phyloP scores from a whole-genome alignment of 805 yeast genomes.

The Ogataea glucozyma region DNA sequence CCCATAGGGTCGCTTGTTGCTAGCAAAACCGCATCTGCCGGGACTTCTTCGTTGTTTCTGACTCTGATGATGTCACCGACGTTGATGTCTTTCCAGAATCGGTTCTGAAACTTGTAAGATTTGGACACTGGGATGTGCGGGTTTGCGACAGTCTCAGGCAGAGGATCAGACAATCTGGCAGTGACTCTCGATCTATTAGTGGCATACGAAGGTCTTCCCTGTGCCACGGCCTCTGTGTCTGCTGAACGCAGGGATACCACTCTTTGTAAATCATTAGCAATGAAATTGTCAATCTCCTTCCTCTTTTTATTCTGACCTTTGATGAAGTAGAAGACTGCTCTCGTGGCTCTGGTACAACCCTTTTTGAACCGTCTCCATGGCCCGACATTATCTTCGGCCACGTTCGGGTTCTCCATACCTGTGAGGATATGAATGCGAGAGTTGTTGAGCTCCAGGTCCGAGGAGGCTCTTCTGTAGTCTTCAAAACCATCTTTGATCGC shows the following conservation, averaged over 20 bases:
- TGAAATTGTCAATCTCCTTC: slow-evolving; percentile 1
- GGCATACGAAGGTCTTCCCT: slow-evolving; percentile 16
- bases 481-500: slow-evolving; percentile 78
- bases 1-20: slow-evolving; percentile 70
- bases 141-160: slow-evolving; percentile 36
- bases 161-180: slow-evolving; percentile 23
- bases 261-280: slow-evolving; percentile 14
- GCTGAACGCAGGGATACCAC: slow-evolving; percentile 19
- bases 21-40: slow-evolving; percentile 68
- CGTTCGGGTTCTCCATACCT: slow-evolving; percentile 60
- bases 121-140: slow-evolving; percentile 34
- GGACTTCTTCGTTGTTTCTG: slow-evolving; percentile 74
- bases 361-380: slow-evolving; percentile 73
- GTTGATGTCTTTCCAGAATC: slow-evolving; percentile 63
- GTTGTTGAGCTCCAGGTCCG: slow-evolving; percentile 70
- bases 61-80: slow-evolving; percentile 77
- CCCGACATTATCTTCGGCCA: slow-evolving; percentile 52
- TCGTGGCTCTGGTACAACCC: slow-evolving; percentile 38
- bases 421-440: slow-evolving; percentile 57
- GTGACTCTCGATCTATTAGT: slow-evolving; percentile 19
- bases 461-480: slow-evolving; percentile 64
- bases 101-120: slow-evolving; percentile 32
- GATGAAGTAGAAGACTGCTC: slow-evolving; percentile 6
- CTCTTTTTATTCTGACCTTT: slow-evolving; percentile 16
- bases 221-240: slow-evolving; percentile 3